Base-by-base conservation (phyloP, 805 yeast genomes). In the Yarrowia sp. region DNA sequence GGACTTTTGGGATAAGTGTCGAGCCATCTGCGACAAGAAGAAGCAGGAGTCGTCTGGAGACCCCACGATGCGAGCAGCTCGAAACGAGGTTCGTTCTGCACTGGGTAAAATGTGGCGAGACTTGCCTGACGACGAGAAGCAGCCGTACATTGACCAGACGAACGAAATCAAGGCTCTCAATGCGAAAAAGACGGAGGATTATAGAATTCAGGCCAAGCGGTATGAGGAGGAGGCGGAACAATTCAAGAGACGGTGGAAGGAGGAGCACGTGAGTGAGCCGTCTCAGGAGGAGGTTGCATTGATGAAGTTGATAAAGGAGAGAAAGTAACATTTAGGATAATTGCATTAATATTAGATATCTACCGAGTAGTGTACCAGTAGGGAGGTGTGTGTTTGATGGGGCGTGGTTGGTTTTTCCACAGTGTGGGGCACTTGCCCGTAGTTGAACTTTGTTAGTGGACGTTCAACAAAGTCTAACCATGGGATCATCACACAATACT, bases 91-190 rank as follows among this genome's bases (percentile, higher is more conserved):
- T 17, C 72, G 80, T 1, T 75, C 78, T 1, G 71, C 76, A 0
- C 71, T 78, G 31, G 80, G 80, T 31, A 73, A 74, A 58, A 75
- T 75, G 70, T 78, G 81, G 81, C 71, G 79, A 38, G 76, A 74
- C 22, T 67, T 77, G 18, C 75, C 78, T 1, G 78, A 74, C 10
- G 73, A 67, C 3, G 74, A 75, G 45, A 74, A 77, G 63, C 69
- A 69, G 43, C 80, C 80, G 0, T 77, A 77, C 65, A 66, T 76
- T n/a, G 75, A 73, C 51, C 68, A 68, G 38, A 74, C 78, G 17
- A 71, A 71, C 55, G 69, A 67, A 35, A 74, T 74, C 58, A 75
- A 75, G 64, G 76, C 73, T 14, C 71, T 68, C 41, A 76, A 75
- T 44, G 74, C 72, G 58, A 73, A 71, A 55, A 72, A 71, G 50